A percentile compares a stretch with the other conserved stretches of the same genome.
Conservation (phyloP, 164 flowering plant genomes). For the Magnolia kwangsiensis region DNA sequence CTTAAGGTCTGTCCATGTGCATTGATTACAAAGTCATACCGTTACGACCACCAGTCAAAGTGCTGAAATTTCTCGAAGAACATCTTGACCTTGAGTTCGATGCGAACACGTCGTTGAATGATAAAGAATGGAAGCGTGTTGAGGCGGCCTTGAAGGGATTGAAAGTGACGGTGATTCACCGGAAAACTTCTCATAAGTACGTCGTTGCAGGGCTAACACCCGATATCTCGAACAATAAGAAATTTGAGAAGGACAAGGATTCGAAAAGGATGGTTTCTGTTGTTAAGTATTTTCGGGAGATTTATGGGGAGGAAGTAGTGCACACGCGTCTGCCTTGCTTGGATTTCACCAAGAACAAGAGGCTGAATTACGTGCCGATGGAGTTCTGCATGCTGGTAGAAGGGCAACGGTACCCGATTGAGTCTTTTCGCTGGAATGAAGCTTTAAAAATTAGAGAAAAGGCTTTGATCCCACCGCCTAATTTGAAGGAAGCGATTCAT, state of each 20-base stretch:
- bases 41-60: conserved; percentile 42
- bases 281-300: conserved; percentile 47
- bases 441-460: conserved; percentile 24
- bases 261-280: conserved; percentile 25
- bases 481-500: conserved; percentile 34
- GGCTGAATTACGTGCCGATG: conserved; percentile 57
- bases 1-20: conserved; percentile 50
- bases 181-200: conserved; percentile 50
- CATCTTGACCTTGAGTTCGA: conserved; percentile 20
- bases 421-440: conserved; percentile 23
- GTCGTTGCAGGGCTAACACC: conserved; percentile 40
- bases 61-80: conserved; percentile 46
- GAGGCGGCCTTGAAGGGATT: conserved; percentile 38
- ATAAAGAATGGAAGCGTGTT: conserved; percentile 6
- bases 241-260: conserved; percentile 28
- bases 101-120: background rate
- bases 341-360: conserved; percentile 45
- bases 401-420: conserved; percentile 69
- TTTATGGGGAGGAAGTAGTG: conserved; percentile 33
- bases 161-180: conserved; percentile 63
- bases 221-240: conserved; percentile 17
- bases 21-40: conserved; percentile 60
- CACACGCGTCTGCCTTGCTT: conserved; percentile 55
- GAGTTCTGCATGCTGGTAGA: conserved; percentile 65
- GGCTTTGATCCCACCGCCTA: conserved; percentile 32